Evolutionary conservation across 192 early-diverging fungal species (phyloP).

Genomic region (Allomyces javanicus): DNA sequence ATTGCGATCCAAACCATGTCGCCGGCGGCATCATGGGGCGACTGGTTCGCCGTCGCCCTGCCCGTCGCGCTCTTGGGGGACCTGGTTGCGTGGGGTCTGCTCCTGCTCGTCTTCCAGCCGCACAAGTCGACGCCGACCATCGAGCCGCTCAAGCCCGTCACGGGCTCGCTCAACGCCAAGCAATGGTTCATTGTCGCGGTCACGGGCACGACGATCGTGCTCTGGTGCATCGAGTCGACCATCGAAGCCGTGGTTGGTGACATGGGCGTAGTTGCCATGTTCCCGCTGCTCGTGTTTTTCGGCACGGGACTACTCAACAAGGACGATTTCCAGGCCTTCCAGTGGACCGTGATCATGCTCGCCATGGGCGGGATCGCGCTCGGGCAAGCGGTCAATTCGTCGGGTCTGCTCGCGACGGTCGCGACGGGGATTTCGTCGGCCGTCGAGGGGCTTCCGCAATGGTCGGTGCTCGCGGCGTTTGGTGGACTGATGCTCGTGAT

Average conservation of each 20-base stretch:
- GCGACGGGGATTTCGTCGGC: conserved; percentile 42
- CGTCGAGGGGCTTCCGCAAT: conserved; percentile 46
- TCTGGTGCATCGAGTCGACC: conserved; percentile 74
- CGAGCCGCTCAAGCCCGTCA: conserved; percentile 25
- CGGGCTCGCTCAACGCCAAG: conserved; percentile 13
- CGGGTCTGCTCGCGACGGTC: conserved; percentile 62
- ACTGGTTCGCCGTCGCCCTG: conserved; percentile 77
- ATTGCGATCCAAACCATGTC: conserved; percentile 85
- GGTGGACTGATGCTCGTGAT: conserved; percentile 58
- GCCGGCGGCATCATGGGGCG: conserved; percentile 66
- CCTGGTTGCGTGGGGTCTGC: conserved; percentile 58
- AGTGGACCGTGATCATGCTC: conserved; percentile 74
- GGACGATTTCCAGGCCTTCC: conserved; percentile 90
- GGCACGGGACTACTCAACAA: conserved; percentile 77
- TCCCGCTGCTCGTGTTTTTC: conserved; percentile 76
- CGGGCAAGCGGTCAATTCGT: conserved; percentile 74
- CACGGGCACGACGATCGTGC: conserved; percentile 50
- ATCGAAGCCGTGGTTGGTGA: conserved; percentile 65
- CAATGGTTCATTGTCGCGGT: conserved; percentile 65
- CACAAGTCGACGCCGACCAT: conserved; percentile 35
- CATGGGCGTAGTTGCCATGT: conserved; percentile 89
- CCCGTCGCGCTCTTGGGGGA: conserved; percentile 67
- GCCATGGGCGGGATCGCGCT: conserved; percentile 94
- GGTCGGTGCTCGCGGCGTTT: conserved; percentile 54
- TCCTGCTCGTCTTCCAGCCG: conserved; percentile 65